Percentiles rank a stretch among this genome's conserved stretches.
phyloP scores from a whole-genome alignment of 179 eudicot species.

The Carnegiea gigantea region DNA sequence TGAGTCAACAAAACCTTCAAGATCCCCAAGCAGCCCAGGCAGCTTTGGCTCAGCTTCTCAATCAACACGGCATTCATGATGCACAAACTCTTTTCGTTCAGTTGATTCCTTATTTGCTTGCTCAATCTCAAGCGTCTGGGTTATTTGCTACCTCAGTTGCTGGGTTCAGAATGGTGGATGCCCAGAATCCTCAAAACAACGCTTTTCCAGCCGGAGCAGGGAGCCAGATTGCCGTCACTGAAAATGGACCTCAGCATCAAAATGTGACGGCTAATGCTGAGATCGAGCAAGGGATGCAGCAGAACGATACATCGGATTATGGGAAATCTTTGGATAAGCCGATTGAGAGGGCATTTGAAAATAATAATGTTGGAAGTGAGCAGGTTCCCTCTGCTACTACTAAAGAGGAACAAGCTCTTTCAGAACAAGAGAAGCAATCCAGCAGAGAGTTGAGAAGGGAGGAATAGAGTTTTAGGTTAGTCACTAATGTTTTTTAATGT shows the following conservation, averaged over 20 bases:
- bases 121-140: slow-evolving; percentile 34
- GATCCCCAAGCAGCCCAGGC: slow-evolving; percentile 41
- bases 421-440: background rate
- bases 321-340: slow-evolving; percentile 8
- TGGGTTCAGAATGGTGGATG: slow-evolving; percentile 4
- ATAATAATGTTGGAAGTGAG: slow-evolving; percentile 11
- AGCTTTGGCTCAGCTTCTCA: slow-evolving; percentile 35
- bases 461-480: background rate
- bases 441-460: background rate
- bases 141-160: slow-evolving; percentile 13
- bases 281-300: slow-evolving; percentile 12
- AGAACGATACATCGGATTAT: slow-evolving; percentile 9
- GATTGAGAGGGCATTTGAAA: slow-evolving; percentile 13
- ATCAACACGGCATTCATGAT: slow-evolving; percentile 43
- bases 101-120: slow-evolving; percentile 41
- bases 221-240: slow-evolving; percentile 10
- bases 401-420: slow-evolving; percentile 10
- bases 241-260: slow-evolving; percentile 15
- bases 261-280: background rate
- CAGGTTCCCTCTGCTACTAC: background rate
- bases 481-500: background rate
- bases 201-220: slow-evolving; percentile 2
- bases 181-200: slow-evolving; percentile 10
- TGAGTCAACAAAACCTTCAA: slow-evolving; percentile 35
- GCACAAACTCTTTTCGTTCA: slow-evolving; percentile 43